A percentile compares a stretch with the other conserved stretches of the same genome.
phyloP scores from a whole-genome alignment of 1,139 yeast species.

The Pichia sp. region DNA sequence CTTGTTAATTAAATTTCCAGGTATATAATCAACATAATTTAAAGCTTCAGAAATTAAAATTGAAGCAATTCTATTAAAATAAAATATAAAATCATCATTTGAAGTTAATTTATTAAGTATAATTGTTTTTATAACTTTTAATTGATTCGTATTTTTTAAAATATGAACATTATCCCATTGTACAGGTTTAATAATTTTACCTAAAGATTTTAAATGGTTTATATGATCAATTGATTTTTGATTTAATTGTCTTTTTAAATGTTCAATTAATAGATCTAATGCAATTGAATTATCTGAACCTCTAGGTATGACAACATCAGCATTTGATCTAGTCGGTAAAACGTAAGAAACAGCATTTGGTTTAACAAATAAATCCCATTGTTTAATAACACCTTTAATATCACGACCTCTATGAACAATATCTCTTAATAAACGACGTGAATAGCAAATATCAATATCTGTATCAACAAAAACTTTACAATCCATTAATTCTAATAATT shows the following conservation, averaged over 20 bases:
- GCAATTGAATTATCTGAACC: conserved; percentile 82
- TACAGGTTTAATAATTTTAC: conserved; percentile 29
- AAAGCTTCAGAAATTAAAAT: conserved; percentile 63
- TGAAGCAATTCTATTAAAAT: conserved; percentile 73
- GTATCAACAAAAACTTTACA: conserved; percentile 89
- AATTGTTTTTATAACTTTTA: conserved; percentile 65
- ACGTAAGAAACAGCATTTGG: conserved; percentile 81
- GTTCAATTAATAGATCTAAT: conserved; percentile 69
- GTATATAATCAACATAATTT: conserved; percentile 37
- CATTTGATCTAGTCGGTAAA: conserved; percentile 70
- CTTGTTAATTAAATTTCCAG: conserved; percentile 15
- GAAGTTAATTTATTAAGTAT: conserved; percentile 49
- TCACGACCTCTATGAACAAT: conserved; percentile 83
- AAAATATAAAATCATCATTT: conserved; percentile 76
- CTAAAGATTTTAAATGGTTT: conserved; percentile 49
- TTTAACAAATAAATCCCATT: conserved; percentile 87
- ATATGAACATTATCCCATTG: conserved; percentile 27
- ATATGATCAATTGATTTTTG: conserved; percentile 64
- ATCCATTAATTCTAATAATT: conserved; percentile 72
- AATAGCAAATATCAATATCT: conserved; percentile 85
- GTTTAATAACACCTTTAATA: conserved; percentile 70
- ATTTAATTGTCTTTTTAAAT: conserved; percentile 66
- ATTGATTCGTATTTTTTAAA: conserved; percentile 60
- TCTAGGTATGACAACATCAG: conserved; percentile 84
- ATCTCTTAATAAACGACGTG: conserved; percentile 82